Evolutionary conservation across 129 eudicot species (phyloP).

Genomic region (Pseudognaphalium luteoalbum): DNA sequence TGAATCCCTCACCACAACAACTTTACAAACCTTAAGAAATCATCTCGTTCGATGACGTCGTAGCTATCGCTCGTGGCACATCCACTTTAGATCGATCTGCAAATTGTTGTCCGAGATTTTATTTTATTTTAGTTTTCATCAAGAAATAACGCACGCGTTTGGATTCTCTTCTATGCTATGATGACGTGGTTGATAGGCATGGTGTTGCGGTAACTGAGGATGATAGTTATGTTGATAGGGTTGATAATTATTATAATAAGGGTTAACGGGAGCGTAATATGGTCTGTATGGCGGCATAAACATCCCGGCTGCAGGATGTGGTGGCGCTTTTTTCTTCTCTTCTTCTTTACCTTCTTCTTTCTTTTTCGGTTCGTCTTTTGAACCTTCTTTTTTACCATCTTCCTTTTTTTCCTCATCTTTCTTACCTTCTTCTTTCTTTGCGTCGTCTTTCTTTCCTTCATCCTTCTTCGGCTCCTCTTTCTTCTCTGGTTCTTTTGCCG

Average conservation of each 20-base stretch:
- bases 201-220: slow-evolving; percentile 14
- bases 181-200: slow-evolving; percentile 19
- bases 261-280: slow-evolving; percentile 31
- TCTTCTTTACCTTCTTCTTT: slow-evolving; percentile 32
- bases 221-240: slow-evolving; percentile 24
- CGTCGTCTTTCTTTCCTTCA: slow-evolving; percentile 21
- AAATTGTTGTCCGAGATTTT: background rate
- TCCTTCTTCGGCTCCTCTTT: slow-evolving; percentile 33
- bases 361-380: slow-evolving; percentile 31
- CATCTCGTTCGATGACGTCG: background rate
- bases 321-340: slow-evolving; percentile 19
- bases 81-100: background rate
- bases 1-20: background rate
- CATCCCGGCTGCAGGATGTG: slow-evolving; percentile 21
- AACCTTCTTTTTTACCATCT: slow-evolving; percentile 19
- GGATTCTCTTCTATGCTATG: slow-evolving; percentile 49
- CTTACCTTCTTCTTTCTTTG: slow-evolving; percentile 23
- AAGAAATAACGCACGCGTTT: slow-evolving; percentile 40
- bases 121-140: background rate
- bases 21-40: background rate
- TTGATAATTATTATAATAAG: slow-evolving; percentile 9
- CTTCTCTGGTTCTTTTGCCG: slow-evolving; percentile 44
- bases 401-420: slow-evolving; percentile 27
- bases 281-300: slow-evolving; percentile 36
- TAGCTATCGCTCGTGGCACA: background rate